Conservation (phyloP, 2,329 filamentous ascomycete genomes). For the Diplodia mutila region DNA sequence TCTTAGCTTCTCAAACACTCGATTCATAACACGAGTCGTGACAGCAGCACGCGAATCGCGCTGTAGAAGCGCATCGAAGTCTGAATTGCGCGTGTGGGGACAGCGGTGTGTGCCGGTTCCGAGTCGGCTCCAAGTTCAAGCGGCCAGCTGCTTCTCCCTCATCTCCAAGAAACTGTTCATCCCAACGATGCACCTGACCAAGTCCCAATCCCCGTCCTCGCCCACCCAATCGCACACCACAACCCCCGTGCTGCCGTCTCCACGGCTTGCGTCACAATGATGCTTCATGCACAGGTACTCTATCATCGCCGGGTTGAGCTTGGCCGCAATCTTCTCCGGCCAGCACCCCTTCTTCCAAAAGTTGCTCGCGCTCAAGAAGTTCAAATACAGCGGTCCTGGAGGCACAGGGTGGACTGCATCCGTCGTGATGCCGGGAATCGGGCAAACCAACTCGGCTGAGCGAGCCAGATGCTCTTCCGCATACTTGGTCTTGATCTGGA, state of each 20-base stretch:
- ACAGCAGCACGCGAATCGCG: background rate
- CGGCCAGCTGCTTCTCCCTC: conserved; percentile 6
- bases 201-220: conserved; percentile 83
- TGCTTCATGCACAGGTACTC: conserved; percentile 62
- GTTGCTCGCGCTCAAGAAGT: conserved; percentile 89
- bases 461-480: conserved; percentile 77
- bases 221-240: conserved; percentile 96
- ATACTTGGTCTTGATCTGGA: conserved; percentile 78
- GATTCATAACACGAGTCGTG: background rate
- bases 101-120: background rate
- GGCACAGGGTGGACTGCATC: conserved; percentile 47
- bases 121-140: background rate
- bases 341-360: conserved; percentile 92
- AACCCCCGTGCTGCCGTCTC: conserved; percentile 80
- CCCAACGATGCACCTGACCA: conserved; percentile 82
- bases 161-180: conserved; percentile 66
- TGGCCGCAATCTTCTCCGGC: conserved; percentile 88
- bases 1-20: background rate
- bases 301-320: conserved; percentile 78
- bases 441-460: conserved; percentile 50
- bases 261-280: conserved; percentile 44
- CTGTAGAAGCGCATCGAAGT: background rate
- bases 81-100: background rate
- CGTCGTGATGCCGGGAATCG: conserved; percentile 46
- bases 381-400: conserved; percentile 74